Conservation (phyloP, 805 yeast genomes). For the Komagataella mondaviorum region DNA sequence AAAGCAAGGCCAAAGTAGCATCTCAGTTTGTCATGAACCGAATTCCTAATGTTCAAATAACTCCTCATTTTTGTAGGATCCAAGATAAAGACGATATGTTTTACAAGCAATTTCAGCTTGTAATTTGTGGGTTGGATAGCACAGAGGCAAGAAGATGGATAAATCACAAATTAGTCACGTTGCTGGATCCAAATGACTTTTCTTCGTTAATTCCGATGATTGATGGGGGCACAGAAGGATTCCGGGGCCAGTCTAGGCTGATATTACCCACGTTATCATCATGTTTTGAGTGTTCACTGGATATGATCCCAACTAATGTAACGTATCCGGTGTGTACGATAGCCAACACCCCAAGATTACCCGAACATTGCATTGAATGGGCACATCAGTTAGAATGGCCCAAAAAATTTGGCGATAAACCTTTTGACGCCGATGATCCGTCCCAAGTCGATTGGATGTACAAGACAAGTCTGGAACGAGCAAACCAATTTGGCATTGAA, state of each 20-base stretch:
- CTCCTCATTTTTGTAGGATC: conserved; percentile 52
- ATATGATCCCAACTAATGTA: conserved; percentile 47
- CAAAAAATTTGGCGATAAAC: conserved; percentile 24
- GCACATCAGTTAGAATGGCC: conserved; percentile 72
- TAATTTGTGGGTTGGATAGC: conserved; percentile 81
- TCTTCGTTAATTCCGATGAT: conserved; percentile 50
- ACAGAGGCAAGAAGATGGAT: conserved; percentile 90
- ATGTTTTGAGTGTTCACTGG: conserved; percentile 87
- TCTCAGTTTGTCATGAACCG: conserved; percentile 38
- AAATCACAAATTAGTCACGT: conserved; percentile 48
- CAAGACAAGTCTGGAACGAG: conserved; percentile 41
- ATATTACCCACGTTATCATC: conserved; percentile 77
- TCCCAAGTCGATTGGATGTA: conserved; percentile 56
- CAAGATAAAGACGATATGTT: conserved; percentile 50
- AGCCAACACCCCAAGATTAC: conserved; percentile 85
- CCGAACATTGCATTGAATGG: conserved; percentile 93
- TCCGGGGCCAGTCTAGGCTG: conserved; percentile 81
- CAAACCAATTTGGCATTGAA: conserved; percentile 49
- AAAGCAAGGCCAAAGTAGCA: conserved; percentile 54
- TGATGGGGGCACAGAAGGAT: conserved; percentile 95
- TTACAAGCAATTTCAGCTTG: conserved; percentile 53
- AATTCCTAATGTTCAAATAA: conserved; percentile 28
- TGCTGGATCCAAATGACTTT: conserved; percentile 42
- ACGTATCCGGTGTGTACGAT: conserved; percentile 89
- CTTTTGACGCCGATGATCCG: conserved; percentile 56